Base-by-base conservation (phyloP, 2,329 filamentous ascomycete species). In the Aspergillus intermedius region DNA sequence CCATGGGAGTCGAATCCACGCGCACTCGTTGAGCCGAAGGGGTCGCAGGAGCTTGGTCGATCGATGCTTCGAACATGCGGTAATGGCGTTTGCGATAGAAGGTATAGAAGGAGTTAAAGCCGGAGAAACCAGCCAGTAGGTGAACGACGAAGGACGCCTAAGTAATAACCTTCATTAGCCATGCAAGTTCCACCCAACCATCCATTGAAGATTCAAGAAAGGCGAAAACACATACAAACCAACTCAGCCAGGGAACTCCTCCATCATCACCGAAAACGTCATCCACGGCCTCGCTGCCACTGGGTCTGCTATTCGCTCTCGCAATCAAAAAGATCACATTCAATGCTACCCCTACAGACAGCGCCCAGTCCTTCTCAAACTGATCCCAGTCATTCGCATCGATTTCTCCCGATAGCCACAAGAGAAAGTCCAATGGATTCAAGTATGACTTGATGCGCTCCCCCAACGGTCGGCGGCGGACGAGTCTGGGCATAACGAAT, bases 381-480 rank as follows among this genome's bases (percentile, higher is more conserved):
- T 91, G 88, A 58, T 96, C 88, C 83, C 90, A 94, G 60, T 95
- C 88, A 63, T 86, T 84, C 23, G 89, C 89, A 65, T 96, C 91
- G 51, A 98, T 79, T 71, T 95, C 88, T 66, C 97, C 91, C 0
- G 88, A 94, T 2, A 95, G 70, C 87, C 89, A 95, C 15, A 98
- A 81, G 47, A 93, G 73, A 62, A 91, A 87, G 71, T 98, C 93
- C 73, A 87, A 85, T 3, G 88, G 89, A 63, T 97, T 91, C 50
- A 96, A 74, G 67, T 83, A 83, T 49, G 87, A 78, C 65, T 83
- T 82, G 67, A 97, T 79, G 67, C 91, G 88, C 77, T 97, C 86
- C 25, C 73, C 66, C 58, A 95, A 79, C 66, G 93, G 85, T 65
- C 82, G 82, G 60, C 83, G 84, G 65, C 93, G 89, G 59, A 98